A percentile compares a stretch with the other conserved stretches of the same genome.
phyloP scores from a whole-genome alignment of 2,329 filamentous ascomycete species.

The Hymenoscyphus fraxineus region DNA sequence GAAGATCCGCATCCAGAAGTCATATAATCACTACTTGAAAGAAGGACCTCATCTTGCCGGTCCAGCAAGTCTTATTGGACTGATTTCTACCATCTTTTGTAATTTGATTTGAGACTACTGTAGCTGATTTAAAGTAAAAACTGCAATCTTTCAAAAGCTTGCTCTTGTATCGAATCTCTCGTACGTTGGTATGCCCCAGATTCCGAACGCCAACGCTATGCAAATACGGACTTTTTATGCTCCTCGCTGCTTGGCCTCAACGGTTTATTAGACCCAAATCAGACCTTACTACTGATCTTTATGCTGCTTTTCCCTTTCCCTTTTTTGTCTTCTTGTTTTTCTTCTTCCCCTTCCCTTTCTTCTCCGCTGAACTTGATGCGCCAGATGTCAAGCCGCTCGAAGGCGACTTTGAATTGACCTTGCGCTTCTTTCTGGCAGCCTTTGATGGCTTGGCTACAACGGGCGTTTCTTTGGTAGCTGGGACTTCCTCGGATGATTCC shows the following conservation, averaged over 20 bases:
- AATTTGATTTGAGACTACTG: not conserved
- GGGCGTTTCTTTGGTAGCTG: constrained; percentile 7
- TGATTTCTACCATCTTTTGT: not conserved
- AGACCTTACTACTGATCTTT: not conserved
- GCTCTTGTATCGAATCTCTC: not conserved
- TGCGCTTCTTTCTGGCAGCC: constrained; percentile 31
- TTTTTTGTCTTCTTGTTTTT: constrained; percentile 11
- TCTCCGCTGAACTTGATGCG: constrained; percentile 15
- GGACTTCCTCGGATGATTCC: constrained; percentile 16
- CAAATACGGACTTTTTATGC: not conserved
- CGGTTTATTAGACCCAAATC: not conserved
- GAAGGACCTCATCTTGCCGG: too few relatives aligned
- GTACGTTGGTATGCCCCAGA: not conserved
- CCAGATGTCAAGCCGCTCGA: constrained; percentile 13
- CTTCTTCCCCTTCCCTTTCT: constrained; percentile 8
- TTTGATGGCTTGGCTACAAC: constrained; percentile 2
- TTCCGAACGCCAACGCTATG: constrained; percentile 11
- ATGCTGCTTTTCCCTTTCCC: constrained; percentile 10
- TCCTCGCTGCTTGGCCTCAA: not conserved
- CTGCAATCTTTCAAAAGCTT: not conserved
- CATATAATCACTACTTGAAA: too few relatives aligned
- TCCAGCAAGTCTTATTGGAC: not conserved
- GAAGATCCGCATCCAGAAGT: too few relatives aligned
- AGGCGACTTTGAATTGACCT: constrained; percentile 26
- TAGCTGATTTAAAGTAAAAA: not conserved